These are phyloP conservation scores for Starmera quercuum DNA, from an alignment of 805 yeast species.

Conservation along the genomic window DNA sequence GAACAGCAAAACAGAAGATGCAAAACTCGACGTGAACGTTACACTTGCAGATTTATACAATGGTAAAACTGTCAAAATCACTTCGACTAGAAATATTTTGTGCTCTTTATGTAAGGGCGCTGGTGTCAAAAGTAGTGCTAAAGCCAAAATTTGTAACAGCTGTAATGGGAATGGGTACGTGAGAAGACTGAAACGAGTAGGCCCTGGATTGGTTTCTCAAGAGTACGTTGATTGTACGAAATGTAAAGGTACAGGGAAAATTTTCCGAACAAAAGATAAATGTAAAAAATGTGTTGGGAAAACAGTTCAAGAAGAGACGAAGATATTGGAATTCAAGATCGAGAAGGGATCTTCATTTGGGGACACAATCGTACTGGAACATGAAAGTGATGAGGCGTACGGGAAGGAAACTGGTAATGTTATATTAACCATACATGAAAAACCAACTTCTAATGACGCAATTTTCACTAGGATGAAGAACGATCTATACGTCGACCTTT, in stretches of 20 bases:
- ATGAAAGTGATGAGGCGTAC: conserved; percentile 72
- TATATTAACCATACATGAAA: conserved; percentile 48
- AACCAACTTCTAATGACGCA: conserved; percentile 15
- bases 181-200: conserved; percentile 53
- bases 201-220: conserved; percentile 68
- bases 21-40: conserved; percentile 54
- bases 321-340: conserved; percentile 69
- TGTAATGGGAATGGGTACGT: conserved; percentile 72
- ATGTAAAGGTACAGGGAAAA: conserved; percentile 68
- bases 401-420: conserved; percentile 77
- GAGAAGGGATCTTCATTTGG: conserved; percentile 61
- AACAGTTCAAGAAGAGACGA: conserved; percentile 53
- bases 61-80: conserved; percentile 73
- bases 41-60: conserved; percentile 68
- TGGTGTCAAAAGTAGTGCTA: conserved; percentile 62
- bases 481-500: conserved; percentile 55
- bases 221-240: conserved; percentile 51
- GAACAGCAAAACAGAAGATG: conserved; percentile 52
- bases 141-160: conserved; percentile 44
- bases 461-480: conserved; percentile 50
- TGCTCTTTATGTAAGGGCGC: conserved; percentile 71
- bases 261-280: conserved; percentile 53
- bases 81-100: conserved; percentile 61
- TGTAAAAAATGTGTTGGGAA: conserved; percentile 74
- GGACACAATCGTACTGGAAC: conserved; percentile 52